These are phyloP conservation scores for Magnaporthales sp. DNA, from an alignment of 2,329 filamentous ascomycete genomes.

Conservation along the genomic window DNA sequence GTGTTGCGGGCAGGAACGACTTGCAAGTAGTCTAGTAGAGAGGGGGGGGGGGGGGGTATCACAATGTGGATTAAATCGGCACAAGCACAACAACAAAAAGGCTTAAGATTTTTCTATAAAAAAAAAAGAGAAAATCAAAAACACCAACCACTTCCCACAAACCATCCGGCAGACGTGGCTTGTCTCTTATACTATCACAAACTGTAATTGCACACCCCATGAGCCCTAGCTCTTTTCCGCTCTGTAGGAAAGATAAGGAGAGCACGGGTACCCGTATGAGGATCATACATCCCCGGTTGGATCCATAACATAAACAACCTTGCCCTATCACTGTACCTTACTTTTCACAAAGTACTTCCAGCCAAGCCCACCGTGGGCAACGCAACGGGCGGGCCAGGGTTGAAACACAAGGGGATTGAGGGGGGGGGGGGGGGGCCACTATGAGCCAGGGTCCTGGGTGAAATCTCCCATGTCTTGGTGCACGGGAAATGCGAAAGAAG, in stretches of 20 bases:
- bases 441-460: not conserved
- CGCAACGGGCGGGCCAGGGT: not conserved
- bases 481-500: slow-evolving; percentile 1
- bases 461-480: not conserved
- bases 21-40: not conserved
- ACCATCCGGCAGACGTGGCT: not conserved
- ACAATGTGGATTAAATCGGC: not conserved
- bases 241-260: not conserved
- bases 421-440: not conserved
- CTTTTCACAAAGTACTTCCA: not conserved
- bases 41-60: not conserved
- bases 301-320: not conserved
- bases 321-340: not conserved
- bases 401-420: not conserved
- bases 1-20: not conserved
- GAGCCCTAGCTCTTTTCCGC: not conserved
- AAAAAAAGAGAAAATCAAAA: not conserved
- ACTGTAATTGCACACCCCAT: not conserved
- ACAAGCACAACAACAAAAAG: not conserved
- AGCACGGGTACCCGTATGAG: not conserved
- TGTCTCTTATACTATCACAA: not conserved
- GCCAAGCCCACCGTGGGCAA: not conserved
- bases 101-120: not conserved
- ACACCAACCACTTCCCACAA: not conserved
- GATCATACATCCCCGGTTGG: not conserved